Evolutionary conservation across 1,284 basidiomycete genomes (phyloP).

Genomic region (Fomitopsis betulina): DNA sequence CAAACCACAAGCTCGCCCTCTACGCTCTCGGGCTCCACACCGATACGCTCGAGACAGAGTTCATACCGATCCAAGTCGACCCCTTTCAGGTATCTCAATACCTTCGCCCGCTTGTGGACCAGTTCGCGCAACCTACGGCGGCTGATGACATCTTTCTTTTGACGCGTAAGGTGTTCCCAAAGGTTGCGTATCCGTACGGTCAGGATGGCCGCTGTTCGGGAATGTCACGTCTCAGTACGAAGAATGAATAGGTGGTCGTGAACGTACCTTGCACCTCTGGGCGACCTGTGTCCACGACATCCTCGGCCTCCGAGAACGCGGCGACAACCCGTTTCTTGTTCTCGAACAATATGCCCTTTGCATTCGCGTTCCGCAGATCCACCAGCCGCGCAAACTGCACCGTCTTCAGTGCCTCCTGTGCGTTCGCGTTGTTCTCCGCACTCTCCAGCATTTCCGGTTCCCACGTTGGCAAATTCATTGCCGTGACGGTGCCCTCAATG

Average conservation of each 20-base stretch:
- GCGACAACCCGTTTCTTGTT: constrained; percentile 79
- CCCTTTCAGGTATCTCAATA: constrained; percentile 78
- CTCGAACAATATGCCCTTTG: constrained; percentile 79
- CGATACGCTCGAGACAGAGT: constrained; percentile 67
- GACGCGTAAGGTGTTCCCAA: constrained; percentile 66
- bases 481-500: constrained; percentile 19
- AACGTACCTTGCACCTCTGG: constrained; percentile 84
- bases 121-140: constrained; percentile 69
- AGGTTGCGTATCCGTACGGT: constrained; percentile 86
- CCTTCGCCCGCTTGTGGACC: constrained; percentile 79
- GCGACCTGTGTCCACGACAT: constrained; percentile 75
- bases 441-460: background rate
- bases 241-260: constrained; percentile 4
- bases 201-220: constrained; percentile 69
- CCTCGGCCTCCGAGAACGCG: constrained; percentile 70
- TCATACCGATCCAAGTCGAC: constrained; percentile 73
- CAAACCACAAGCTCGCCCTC: constrained; percentile 83
- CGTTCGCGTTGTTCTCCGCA: constrained; percentile 13
- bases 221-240: background rate
- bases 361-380: constrained; percentile 86
- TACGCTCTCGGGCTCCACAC: constrained; percentile 74
- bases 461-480: background rate
- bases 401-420: constrained; percentile 53
- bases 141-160: constrained; percentile 78
- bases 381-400: constrained; percentile 67